Conservation (phyloP, 108 stramenopile species). For the Cyclotella choctawhatcheeana region DNA sequence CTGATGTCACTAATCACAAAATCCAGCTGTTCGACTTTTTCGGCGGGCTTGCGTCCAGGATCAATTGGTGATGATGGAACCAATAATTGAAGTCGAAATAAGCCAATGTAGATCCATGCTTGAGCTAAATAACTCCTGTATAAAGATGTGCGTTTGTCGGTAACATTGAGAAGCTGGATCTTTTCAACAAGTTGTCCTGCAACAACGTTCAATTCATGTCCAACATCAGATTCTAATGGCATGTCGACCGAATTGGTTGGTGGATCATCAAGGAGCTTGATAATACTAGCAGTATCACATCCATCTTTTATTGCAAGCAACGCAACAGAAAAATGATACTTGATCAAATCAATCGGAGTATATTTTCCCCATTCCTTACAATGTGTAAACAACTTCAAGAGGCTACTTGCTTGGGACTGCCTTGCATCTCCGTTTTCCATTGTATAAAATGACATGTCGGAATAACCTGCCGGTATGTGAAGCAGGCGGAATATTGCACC, state of each 20-base stretch:
- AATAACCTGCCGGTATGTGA: conserved; percentile 22
- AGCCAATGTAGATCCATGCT: conserved; percentile 80
- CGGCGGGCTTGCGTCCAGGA: conserved; percentile 86
- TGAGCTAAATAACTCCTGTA: conserved; percentile 42
- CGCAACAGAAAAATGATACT: conserved; percentile 32
- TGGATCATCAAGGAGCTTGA: conserved; percentile 14
- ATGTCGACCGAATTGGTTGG: conserved; percentile 10
- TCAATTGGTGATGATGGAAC: conserved; percentile 91
- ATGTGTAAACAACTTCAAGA: conserved; percentile 53
- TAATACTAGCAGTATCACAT: conserved; percentile 10
- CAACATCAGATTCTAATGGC: conserved; percentile 25
- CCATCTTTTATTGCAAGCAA: conserved; percentile 37
- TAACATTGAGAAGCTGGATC: conserved; percentile 42
- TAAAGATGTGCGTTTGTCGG: conserved; percentile 18
- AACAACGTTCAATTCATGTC: conserved; percentile 32
- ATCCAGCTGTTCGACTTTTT: conserved; percentile 74
- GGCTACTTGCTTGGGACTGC: conserved; percentile 55
- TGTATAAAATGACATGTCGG: conserved; percentile 51
- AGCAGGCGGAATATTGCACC: conserved; percentile 45
- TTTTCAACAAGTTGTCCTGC: conserved; percentile 52
- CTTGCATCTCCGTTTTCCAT: conserved; percentile 79
- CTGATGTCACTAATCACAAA: conserved; percentile 45
- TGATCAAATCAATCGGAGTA: conserved; percentile 30
- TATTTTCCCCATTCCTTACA: background rate
- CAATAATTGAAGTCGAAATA: conserved; percentile 74